phyloP scores from a whole-genome alignment of 495 filamentous ascomycete genomes.

The Aspergillus funiculosus region DNA sequence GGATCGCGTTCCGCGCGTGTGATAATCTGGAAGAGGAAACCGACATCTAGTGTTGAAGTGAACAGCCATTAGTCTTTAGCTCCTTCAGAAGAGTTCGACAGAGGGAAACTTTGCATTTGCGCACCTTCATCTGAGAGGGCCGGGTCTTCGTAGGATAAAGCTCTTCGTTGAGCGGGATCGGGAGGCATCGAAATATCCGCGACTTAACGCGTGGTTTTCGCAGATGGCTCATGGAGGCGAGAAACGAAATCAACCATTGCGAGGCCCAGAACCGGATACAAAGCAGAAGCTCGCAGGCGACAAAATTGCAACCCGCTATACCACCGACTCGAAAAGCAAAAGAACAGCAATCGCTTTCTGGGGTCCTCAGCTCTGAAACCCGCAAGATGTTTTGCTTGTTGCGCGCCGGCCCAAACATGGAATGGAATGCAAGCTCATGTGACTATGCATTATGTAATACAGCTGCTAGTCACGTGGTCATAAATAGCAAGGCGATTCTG shows the following conservation, averaged over 20 bases:
- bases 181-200: conserved; percentile 56
- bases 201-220: conserved; percentile 49
- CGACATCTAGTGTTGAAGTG: conserved; percentile 56
- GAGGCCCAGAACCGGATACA: conserved; percentile 20
- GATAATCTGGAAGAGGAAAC: conserved; percentile 71
- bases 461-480: too few species aligned
- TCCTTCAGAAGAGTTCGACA: background rate
- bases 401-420: conserved; percentile 17
- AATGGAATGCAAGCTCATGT: conserved; percentile 16
- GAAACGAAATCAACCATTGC: conserved; percentile 42
- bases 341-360: background rate
- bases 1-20: conserved; percentile 60
- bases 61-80: conserved; percentile 1
- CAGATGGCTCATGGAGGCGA: conserved; percentile 48
- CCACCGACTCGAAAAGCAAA: background rate
- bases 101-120: background rate
- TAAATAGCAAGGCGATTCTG: too few species aligned
- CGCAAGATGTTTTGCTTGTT: conserved; percentile 18
- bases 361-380: too few species aligned
- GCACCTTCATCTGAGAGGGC: conserved; percentile 59
- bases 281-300: conserved; percentile 9
- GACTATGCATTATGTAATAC: conserved; percentile 16
- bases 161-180: conserved; percentile 45
- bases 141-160: conserved; percentile 44
- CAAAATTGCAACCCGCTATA: conserved; percentile 17